phyloP scores from a whole-genome alignment of 2,329 filamentous ascomycete genomes.

The Colletotrichum limetticola region DNA sequence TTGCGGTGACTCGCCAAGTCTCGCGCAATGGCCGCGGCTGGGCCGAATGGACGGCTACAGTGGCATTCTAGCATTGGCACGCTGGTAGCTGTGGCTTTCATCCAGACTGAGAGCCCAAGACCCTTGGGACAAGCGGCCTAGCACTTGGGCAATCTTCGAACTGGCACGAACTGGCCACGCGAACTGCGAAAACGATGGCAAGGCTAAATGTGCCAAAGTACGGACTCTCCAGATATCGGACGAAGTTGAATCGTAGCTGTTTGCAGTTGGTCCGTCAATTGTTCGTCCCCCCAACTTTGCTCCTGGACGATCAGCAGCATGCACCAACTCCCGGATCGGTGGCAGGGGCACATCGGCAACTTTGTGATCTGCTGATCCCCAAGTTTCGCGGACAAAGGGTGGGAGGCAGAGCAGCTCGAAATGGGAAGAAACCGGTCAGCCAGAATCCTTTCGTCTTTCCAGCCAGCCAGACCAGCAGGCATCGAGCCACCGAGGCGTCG shows the following conservation, averaged over 20 bases:
- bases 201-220: neutral
- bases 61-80: neutral
- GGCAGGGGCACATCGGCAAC: constrained; percentile 16
- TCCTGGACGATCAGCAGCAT: constrained; percentile 9
- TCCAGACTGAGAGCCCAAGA: too few relatives aligned
- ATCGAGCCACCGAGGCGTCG: constrained; percentile 14
- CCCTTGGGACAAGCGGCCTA: neutral
- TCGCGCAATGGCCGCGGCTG: constrained; percentile 18
- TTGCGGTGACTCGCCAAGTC: constrained; percentile 25
- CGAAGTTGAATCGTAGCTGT: neutral
- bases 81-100: neutral
- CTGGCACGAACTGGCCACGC: neutral
- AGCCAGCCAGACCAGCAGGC: neutral
- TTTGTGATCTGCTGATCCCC: constrained; percentile 17
- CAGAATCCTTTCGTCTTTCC: constrained; percentile 6
- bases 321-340: constrained; percentile 26
- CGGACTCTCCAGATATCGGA: constrained; percentile 7
- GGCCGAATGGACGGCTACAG: constrained; percentile 17
- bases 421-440: neutral
- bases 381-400: constrained; percentile 3
- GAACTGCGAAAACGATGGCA: neutral
- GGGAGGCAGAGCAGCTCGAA: constrained; percentile 4
- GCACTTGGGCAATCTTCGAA: neutral
- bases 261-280: constrained; percentile 14
- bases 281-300: neutral